Percentiles rank a stretch among this genome's conserved stretches.
These are phyloP conservation scores for Lachnellula arida DNA, from an alignment of 2,329 filamentous ascomycete genomes.

Conservation along the genomic window DNA sequence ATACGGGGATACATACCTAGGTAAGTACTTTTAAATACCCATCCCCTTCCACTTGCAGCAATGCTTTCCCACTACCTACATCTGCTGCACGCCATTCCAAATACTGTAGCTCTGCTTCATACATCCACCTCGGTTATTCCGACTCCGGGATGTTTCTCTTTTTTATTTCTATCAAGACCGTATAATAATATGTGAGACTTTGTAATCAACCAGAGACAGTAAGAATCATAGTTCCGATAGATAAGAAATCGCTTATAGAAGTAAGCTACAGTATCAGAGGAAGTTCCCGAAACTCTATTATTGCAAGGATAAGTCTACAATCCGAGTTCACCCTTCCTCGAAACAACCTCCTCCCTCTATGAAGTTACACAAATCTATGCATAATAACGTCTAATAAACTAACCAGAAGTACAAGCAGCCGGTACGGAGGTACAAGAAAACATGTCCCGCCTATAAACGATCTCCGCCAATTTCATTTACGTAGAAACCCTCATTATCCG, in stretches of 20 bases:
- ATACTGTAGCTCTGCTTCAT: not conserved
- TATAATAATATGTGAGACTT: no score
- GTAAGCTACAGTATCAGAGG: no score
- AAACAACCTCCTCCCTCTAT: not conserved
- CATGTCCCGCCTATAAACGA: no score
- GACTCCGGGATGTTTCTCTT: not conserved
- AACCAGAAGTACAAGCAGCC: not conserved
- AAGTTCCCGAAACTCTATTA: not conserved
- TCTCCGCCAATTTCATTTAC: not conserved
- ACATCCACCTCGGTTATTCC: conserved; percentile 13
- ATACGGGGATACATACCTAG: not conserved
- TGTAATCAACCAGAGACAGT: not conserved
- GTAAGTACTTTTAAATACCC: not conserved
- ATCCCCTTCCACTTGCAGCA: no score
- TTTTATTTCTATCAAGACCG: not conserved
- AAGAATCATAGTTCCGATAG: not conserved
- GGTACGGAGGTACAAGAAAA: not conserved
- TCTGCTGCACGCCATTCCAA: not conserved
- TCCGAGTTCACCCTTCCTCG: conserved; percentile 5
- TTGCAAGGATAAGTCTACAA: not conserved
- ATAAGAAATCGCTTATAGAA: no score
- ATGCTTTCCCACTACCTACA: not conserved
- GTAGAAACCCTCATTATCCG: not conserved
- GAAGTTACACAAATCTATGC: no score
- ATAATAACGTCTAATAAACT: not conserved